Evolutionary conservation across 2,329 filamentous ascomycete genomes (phyloP), one percentile per base, ranked within the genome.

Genomic region (Xylariaceae sp.): DNA sequence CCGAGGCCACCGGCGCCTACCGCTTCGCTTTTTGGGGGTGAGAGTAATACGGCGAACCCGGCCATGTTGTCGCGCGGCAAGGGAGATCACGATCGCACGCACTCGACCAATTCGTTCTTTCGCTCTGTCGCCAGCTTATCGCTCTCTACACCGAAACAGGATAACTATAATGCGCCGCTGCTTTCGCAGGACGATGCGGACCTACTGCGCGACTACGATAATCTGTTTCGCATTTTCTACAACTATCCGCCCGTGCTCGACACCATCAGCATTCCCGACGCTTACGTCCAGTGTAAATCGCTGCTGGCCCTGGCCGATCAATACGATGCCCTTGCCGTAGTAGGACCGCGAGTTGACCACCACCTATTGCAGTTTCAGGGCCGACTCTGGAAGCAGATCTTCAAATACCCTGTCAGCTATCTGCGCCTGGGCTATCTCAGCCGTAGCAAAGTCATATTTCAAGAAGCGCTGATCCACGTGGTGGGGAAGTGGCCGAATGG

Each of bases 211-310:
- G 89, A 96, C 73, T 96, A 97, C 71, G 91, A 96, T 70, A 96
- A 96, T 70, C 80, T 97, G 27, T 95, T 97, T 70, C 88, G 91
- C 64, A 87, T 94, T 59, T 96, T 96, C 76, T 97, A 97, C 78
- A 96, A 96, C 71, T 89, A 95, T 69, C 76, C 90, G 0, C 92
- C 92, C 0, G 68, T 84, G 0, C 80, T 97, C 34, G 91, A 96
- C 71, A 81, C 83, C 30, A 80, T 94, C 70, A 95, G 94, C 70
- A 95, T 97, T 60, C 90, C 91, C 51, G 87, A 91, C 58, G 91
- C 91, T 29, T 96, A 96, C 68, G 86, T 94, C 43, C 90, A 96
- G 72, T 96, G 90, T 80, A 96, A 96, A 72, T 87, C 89, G 9
- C 81, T 97, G 2, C 80, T 97, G 41, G 83, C 84, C 9, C 79